These are phyloP conservation scores for Paracorniculantispora psalliotae DNA, from an alignment of 2,329 filamentous ascomycete genomes.

Conservation along the genomic window DNA sequence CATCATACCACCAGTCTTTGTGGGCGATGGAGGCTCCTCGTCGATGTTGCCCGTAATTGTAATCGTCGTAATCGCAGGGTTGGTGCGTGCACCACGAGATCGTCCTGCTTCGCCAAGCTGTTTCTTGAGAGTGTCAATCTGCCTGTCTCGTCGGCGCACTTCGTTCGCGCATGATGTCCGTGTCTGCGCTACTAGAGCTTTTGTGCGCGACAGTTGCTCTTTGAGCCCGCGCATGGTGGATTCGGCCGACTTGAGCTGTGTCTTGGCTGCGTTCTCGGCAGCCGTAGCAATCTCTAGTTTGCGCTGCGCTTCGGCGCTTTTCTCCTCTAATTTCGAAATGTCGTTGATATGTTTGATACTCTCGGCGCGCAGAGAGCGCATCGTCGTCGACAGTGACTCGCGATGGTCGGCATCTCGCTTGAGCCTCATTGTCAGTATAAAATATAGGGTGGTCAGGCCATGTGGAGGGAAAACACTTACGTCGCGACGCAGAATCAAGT, in stretches of 20 bases:
- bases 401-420: slow-evolving; percentile 86
- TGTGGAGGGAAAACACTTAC: slow-evolving; percentile 44
- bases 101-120: slow-evolving; percentile 70
- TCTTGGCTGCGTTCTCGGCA: slow-evolving; percentile 63
- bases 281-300: slow-evolving; percentile 58
- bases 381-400: slow-evolving; percentile 72
- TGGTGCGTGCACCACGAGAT: slow-evolving; percentile 52
- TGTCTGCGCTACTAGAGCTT: slow-evolving; percentile 74
- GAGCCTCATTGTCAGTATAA: slow-evolving; percentile 10
- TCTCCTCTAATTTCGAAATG: slow-evolving; percentile 54
- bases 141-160: slow-evolving; percentile 80
- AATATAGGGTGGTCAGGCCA: neutral
- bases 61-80: slow-evolving; percentile 51
- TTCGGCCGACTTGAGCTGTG: slow-evolving; percentile 70
- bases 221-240: slow-evolving; percentile 69
- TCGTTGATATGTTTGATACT: slow-evolving; percentile 68
- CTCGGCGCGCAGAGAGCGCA: slow-evolving; percentile 71
- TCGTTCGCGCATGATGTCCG: slow-evolving; percentile 85
- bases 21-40: slow-evolving; percentile 35
- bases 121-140: slow-evolving; percentile 83
- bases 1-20: slow-evolving; percentile 18
- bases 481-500: slow-evolving; percentile 84
- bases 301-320: slow-evolving; percentile 49
- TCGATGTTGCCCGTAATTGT: slow-evolving; percentile 50
- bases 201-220: slow-evolving; percentile 77